Evolutionary conservation across 345 rosid species (phyloP), one percentile per base, ranked within the genome.

Genomic region (Gossypium australe): DNA sequence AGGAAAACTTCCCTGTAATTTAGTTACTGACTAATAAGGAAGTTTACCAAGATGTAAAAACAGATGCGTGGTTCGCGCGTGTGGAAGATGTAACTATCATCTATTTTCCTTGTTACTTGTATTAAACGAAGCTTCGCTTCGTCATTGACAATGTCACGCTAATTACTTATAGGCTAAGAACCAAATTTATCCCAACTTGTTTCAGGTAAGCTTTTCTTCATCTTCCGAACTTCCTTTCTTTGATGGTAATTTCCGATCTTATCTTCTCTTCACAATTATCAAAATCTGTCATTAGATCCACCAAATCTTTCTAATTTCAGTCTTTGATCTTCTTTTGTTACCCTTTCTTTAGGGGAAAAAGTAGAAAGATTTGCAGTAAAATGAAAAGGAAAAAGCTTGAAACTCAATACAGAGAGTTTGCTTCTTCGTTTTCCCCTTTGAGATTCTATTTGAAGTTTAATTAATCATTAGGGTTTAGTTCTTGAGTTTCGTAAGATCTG

Each of bases 161-260:
- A 34, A 14, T 12, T 59, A 20, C 45, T 63, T 17, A 2, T 63
- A 24, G 18, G 47, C 67, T 63, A 34, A 34, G 67, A 3, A 34
- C 9, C 48, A 22, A 9, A 63, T 38, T 3, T 13, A 17, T 63
- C 13, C 48, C 8, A 38, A n/a, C 48, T 41, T 63, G 13, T 63
- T 56, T 63, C 68, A 63, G 68, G 68, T 63, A n/a, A n/a, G 43
- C 3, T 62, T 38, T 17, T 34, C 49, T 63, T 59, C 7, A 71
- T 67, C 48, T 49, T 22, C 29, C 5, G 29, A 11, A n/a, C 16
- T 10, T 43, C 18, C 10, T 13, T 2, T 44, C 5, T 67, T 67
- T 67, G 11, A 47, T 51, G 57, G 58, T 68, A 25, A 24, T 16
- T 68, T 48, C 27, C 18, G 38, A 68, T 67, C 71, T 67, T 41